These are phyloP conservation scores for Botrytis aclada DNA, from an alignment of 2,329 filamentous ascomycete genomes.

Conservation along the genomic window DNA sequence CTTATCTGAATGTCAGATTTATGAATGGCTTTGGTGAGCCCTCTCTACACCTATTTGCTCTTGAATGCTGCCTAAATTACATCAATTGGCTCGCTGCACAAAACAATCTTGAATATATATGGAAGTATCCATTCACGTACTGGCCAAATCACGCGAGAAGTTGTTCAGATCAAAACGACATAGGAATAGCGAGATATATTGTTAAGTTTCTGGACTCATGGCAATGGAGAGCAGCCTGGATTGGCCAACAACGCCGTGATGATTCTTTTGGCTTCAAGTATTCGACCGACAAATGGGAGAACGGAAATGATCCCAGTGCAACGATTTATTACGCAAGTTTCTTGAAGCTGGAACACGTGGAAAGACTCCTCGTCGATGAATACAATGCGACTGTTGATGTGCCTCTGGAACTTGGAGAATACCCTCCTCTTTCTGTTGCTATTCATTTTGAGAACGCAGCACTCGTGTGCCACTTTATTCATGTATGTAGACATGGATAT, in stretches of 20 bases:
- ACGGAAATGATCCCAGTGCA: not conserved
- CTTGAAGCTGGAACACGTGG: not conserved
- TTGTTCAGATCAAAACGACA: not conserved
- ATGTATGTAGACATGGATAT: no score
- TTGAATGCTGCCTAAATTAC: slow-evolving; percentile 1
- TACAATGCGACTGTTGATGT: not conserved
- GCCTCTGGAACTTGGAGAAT: not conserved
- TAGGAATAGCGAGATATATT: not conserved
- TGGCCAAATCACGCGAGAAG: not conserved
- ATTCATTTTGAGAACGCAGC: not conserved
- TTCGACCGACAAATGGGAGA: not conserved
- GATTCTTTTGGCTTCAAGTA: rapidly evolving
- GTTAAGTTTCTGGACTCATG: not conserved
- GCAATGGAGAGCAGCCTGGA: not conserved
- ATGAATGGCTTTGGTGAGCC: not conserved
- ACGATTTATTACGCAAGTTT: not conserved
- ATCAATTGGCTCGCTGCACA: not conserved
- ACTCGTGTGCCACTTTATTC: not conserved
- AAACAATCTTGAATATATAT: not conserved
- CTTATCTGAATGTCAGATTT: no score
- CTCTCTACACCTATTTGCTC: not conserved
- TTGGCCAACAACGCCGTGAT: rapidly evolving
- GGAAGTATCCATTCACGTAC: not conserved
- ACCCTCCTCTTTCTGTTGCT: not conserved
- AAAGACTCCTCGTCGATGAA: not conserved